A percentile compares a stretch with the other conserved stretches of the same genome.
These are phyloP conservation scores for Ganoderma lingzhi DNA, from an alignment of 1,284 basidiomycete species.

Conservation along the genomic window DNA sequence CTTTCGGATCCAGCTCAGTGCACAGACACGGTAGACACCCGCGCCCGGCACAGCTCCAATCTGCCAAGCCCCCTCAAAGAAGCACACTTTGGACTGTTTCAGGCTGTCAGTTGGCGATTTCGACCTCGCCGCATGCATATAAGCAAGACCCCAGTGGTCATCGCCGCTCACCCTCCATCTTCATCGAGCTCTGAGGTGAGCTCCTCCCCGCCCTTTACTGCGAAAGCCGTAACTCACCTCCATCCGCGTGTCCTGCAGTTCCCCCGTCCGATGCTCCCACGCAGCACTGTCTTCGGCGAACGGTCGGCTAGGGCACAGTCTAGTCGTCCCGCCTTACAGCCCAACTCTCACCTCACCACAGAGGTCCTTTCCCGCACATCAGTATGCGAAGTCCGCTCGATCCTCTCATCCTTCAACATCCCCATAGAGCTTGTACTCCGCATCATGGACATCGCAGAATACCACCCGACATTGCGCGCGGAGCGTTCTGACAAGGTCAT, in stretches of 20 bases:
- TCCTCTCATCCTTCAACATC: background rate
- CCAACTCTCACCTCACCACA: background rate
- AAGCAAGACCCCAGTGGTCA: background rate
- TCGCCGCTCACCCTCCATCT: background rate
- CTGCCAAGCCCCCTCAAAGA: background rate
- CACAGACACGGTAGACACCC: too few species aligned
- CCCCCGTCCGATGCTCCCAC: background rate
- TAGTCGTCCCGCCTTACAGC: too few species aligned
- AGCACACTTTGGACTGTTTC: too few species aligned
- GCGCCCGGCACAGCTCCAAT: background rate
- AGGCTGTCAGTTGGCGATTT: background rate
- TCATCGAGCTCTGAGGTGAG: background rate
- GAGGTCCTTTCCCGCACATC: slow-evolving; percentile 5
- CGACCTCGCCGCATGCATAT: too few species aligned
- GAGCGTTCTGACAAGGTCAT: background rate
- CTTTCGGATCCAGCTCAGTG: too few species aligned
- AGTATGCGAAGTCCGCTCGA: background rate
- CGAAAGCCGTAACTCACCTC: background rate
- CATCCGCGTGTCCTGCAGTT: too few species aligned
- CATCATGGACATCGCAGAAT: background rate
- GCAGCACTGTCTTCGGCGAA: background rate
- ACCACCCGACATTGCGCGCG: background rate
- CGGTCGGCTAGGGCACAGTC: background rate
- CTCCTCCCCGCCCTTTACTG: background rate
- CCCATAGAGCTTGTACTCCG: background rate